A percentile compares a stretch with the other conserved stretches of the same genome.
Conservation (phyloP, 225 moss, liverwort and hornwort species). For the Pseudisothecium myosuroides region DNA sequence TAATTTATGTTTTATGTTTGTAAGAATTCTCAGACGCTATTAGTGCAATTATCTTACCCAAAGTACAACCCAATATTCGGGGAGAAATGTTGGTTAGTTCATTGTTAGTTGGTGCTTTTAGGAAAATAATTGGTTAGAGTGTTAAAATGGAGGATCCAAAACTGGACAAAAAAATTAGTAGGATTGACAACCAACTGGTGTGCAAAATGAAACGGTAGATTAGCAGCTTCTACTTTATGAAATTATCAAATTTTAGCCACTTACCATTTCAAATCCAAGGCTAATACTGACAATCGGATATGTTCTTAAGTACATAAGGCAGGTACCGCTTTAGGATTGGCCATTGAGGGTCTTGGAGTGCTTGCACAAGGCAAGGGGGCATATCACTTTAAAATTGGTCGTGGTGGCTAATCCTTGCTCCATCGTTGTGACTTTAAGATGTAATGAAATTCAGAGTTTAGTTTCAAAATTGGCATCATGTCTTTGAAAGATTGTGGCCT, state of each 20-base stretch:
- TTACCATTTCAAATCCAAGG: neutral
- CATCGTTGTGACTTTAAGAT: rapidly evolving
- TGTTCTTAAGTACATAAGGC: neutral
- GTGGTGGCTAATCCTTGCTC: rapidly evolving
- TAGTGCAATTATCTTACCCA: too few species aligned
- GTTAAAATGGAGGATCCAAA: neutral
- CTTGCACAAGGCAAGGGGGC: rapidly evolving
- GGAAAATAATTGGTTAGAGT: neutral
- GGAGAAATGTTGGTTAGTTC: rapidly evolving
- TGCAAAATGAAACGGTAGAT: neutral
- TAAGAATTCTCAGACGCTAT: rapidly evolving
- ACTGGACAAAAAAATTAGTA: neutral
- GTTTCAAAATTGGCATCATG: neutral
- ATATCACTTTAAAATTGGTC: neutral
- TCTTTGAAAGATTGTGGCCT: neutral
- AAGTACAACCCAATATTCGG: neutral
- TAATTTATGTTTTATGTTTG: neutral
- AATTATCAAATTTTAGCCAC: neutral
- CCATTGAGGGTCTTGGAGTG: neutral
- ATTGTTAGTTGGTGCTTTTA: neutral
- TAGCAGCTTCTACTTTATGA: rapidly evolving
- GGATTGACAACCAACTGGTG: rapidly evolving
- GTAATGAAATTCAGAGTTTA: neutral
- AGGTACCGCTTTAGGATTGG: rapidly evolving
- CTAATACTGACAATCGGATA: neutral